These are phyloP conservation scores for Dendrobium nobile DNA, from an alignment of 106 monocot genomes.

Conservation along the genomic window DNA sequence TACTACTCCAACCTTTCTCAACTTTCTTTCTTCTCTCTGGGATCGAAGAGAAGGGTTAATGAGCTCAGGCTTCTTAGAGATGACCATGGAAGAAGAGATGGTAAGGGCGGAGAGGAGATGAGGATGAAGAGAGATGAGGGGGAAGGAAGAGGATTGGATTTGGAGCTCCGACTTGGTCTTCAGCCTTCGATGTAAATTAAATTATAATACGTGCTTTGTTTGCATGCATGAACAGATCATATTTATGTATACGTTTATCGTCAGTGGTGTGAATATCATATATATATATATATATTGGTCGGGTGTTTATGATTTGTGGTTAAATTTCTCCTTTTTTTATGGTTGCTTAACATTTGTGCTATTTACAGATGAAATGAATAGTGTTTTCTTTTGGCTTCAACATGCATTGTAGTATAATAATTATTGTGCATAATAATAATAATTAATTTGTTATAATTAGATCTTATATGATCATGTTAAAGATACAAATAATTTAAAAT, in stretches of 20 bases:
- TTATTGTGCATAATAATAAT: no score
- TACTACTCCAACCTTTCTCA: neutral
- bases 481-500: no score
- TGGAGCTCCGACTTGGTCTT: slow-evolving; percentile 5
- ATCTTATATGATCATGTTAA: no score
- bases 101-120: neutral
- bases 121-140: neutral
- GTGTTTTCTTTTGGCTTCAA: no score
- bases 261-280: no score
- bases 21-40: neutral
- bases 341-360: no score
- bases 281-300: no score
- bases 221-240: neutral
- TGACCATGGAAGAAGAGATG: neutral
- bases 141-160: slow-evolving; percentile 1
- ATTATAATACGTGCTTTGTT: neutral
- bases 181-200: neutral
- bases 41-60: neutral
- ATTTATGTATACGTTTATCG: neutral
- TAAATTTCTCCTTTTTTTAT: no score
- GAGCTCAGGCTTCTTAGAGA: neutral
- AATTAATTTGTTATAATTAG: no score
- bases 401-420: no score
- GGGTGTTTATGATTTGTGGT: no score
- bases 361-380: no score